Evolutionary conservation across 2,329 filamentous ascomycete genomes (phyloP).

Genomic region (Xylariaceae sp.): DNA sequence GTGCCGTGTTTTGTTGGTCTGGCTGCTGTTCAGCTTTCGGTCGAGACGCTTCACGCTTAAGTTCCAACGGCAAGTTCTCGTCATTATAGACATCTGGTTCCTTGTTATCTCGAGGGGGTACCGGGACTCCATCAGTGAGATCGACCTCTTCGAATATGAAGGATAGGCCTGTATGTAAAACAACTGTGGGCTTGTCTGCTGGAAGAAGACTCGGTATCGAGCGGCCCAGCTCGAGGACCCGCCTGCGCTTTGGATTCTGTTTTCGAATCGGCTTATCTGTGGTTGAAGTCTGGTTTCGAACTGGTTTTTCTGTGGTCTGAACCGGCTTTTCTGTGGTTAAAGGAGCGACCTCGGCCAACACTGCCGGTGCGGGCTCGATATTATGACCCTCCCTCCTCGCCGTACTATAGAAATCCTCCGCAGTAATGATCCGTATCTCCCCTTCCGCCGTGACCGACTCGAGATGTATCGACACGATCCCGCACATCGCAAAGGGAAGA

Average conservation of each 20-base stretch:
- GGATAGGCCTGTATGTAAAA: too few relatives aligned
- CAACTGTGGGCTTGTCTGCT: too few relatives aligned
- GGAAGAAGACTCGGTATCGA: neutral
- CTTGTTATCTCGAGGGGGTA: too few relatives aligned
- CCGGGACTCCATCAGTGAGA: too few relatives aligned
- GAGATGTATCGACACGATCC: constrained; percentile 4
- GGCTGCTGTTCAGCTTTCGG: too few relatives aligned
- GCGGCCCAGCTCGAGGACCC: neutral
- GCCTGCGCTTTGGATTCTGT: neutral
- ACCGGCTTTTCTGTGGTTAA: neutral
- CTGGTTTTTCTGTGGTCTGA: neutral
- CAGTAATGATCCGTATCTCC: neutral
- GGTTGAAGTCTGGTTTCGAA: neutral
- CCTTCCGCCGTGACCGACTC: constrained; percentile 10
- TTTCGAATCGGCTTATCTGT: neutral
- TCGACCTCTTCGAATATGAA: too few relatives aligned
- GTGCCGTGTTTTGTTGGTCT: too few relatives aligned
- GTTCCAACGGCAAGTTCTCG: too few relatives aligned
- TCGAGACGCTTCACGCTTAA: too few relatives aligned
- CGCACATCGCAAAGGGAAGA: constrained; percentile 1
- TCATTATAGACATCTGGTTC: too few relatives aligned
- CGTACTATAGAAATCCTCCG: neutral
- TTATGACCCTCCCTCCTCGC: neutral
- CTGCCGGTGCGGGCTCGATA: too few relatives aligned
- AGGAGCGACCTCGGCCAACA: too few relatives aligned